A percentile compares a stretch with the other conserved stretches of the same genome.
Evolutionary conservation across 2,329 filamentous ascomycete genomes (phyloP).

Genomic region (Colletotrichum brevisporum): DNA sequence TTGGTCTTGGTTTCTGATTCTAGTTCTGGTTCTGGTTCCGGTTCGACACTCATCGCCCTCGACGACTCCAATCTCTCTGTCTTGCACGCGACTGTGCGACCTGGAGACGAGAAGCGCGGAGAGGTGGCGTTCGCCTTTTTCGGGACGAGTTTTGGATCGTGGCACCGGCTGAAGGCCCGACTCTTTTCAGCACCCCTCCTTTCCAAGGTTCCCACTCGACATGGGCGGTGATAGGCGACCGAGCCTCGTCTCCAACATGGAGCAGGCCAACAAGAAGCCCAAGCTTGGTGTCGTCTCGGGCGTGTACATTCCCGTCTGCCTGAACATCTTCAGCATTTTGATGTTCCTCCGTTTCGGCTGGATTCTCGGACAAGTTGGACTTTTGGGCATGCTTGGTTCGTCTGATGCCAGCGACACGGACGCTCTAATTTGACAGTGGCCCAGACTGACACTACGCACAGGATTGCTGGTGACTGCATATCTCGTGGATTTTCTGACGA

Average conservation of each 20-base stretch:
- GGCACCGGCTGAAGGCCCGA: background rate
- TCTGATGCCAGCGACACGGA: slow-evolving; percentile 19
- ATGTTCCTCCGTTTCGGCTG: slow-evolving; percentile 94
- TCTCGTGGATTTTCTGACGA: slow-evolving; percentile 85
- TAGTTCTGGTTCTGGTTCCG: slow-evolving; percentile 7
- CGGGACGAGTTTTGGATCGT: slow-evolving; percentile 8
- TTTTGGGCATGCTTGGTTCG: slow-evolving; percentile 84
- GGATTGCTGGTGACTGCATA: slow-evolving; percentile 83
- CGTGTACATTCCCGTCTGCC: slow-evolving; percentile 88
- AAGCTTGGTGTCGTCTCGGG: slow-evolving; percentile 85
- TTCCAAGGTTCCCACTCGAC: slow-evolving; percentile 1
- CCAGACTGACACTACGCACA: slow-evolving; percentile 51
- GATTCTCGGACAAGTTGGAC: slow-evolving; percentile 84
- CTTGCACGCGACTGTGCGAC: slow-evolving; percentile 14
- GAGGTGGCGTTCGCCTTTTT: slow-evolving; percentile 23
- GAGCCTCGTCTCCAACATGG: slow-evolving; percentile 47
- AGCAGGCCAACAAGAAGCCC: slow-evolving; percentile 55
- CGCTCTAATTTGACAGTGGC: slow-evolving; percentile 8
- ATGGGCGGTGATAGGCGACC: slow-evolving; percentile 38
- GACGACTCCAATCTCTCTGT: slow-evolving; percentile 11
- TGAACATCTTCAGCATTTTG: slow-evolving; percentile 90
- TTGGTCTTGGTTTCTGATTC: background rate
- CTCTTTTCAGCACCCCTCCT: background rate
- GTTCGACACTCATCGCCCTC: background rate
- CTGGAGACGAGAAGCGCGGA: slow-evolving; percentile 8